phyloP scores from a whole-genome alignment of 495 filamentous ascomycete genomes.

The Sphaerosporella brunnea region DNA sequence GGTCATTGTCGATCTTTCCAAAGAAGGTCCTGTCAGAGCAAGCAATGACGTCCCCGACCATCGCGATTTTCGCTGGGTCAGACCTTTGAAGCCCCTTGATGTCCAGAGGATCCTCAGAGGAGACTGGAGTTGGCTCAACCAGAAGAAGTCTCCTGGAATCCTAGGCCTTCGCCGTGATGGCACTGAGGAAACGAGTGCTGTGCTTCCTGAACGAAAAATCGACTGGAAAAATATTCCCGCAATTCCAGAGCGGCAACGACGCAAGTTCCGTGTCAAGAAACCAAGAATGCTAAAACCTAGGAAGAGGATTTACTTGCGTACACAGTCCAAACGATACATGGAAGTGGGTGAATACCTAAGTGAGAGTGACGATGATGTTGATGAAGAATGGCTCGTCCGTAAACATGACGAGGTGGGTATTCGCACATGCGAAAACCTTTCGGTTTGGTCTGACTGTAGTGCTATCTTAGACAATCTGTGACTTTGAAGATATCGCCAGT shows the following conservation, averaged over 20 bases:
- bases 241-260: constrained; percentile 11
- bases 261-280: constrained; percentile 17
- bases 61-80: constrained; percentile 22
- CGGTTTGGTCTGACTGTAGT: too few relatives aligned
- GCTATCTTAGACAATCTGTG: constrained; percentile 26
- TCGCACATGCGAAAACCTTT: too few relatives aligned
- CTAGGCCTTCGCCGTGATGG: constrained; percentile 11
- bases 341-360: constrained; percentile 20
- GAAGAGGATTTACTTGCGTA: constrained; percentile 20
- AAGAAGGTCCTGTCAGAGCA: constrained; percentile 17
- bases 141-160: constrained; percentile 12
- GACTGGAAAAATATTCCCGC: constrained; percentile 15
- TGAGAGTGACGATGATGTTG: constrained; percentile 26
- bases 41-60: constrained; percentile 24
- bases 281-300: constrained; percentile 13
- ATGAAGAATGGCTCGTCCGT: constrained; percentile 23
- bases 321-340: constrained; percentile 22
- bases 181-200: neutral
- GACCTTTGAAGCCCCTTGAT: constrained; percentile 17
- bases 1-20: constrained; percentile 20
- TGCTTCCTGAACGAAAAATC: constrained; percentile 4
- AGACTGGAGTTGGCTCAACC: constrained; percentile 24
- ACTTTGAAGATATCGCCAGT: constrained; percentile 22
- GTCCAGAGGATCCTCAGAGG: constrained; percentile 16
- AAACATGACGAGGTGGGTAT: constrained; percentile 25